These are phyloP conservation scores for Leucosporidium creatinivorum DNA, from an alignment of 768 basidiomycete genomes.

Conservation along the genomic window DNA sequence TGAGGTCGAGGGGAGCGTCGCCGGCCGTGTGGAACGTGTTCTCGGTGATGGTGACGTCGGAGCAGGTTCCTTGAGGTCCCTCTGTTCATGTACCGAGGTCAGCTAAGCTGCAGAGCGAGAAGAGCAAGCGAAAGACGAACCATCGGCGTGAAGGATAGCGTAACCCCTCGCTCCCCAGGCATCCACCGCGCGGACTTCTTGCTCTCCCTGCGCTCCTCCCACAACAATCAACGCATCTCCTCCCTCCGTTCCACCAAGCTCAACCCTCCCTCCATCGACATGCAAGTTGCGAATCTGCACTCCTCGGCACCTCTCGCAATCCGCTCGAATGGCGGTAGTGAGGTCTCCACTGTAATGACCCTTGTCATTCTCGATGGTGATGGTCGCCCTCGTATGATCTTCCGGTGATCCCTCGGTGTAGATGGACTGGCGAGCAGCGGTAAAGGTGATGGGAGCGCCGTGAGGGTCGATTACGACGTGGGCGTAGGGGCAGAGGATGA, in stretches of 20 bases:
- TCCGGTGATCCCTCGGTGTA: slow-evolving; percentile 21
- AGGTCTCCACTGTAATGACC: slow-evolving; percentile 15
- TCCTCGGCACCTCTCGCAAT: slow-evolving; percentile 12
- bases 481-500: slow-evolving; percentile 23
- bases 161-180: slow-evolving; percentile 25
- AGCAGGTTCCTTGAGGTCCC: slow-evolving; percentile 10
- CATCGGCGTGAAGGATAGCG: slow-evolving; percentile 20
- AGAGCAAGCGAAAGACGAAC: neutral
- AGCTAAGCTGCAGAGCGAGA: neutral
- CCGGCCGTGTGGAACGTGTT: slow-evolving; percentile 27
- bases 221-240: slow-evolving; percentile 26
- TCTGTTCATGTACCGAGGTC: slow-evolving; percentile 1
- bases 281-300: slow-evolving; percentile 11
- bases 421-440: slow-evolving; percentile 21
- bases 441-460: slow-evolving; percentile 23
- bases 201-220: slow-evolving; percentile 20
- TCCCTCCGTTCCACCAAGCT: slow-evolving; percentile 18
- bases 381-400: slow-evolving; percentile 22
- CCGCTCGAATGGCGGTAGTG: slow-evolving; percentile 26
- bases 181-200: slow-evolving; percentile 17
- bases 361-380: slow-evolving; percentile 15
- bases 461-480: slow-evolving; percentile 23
- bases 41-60: slow-evolving; percentile 15
- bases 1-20: slow-evolving; percentile 27
- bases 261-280: slow-evolving; percentile 25